Conservation (phyloP, 2,329 filamentous ascomycete species). For the Fusarium ambrosium region DNA sequence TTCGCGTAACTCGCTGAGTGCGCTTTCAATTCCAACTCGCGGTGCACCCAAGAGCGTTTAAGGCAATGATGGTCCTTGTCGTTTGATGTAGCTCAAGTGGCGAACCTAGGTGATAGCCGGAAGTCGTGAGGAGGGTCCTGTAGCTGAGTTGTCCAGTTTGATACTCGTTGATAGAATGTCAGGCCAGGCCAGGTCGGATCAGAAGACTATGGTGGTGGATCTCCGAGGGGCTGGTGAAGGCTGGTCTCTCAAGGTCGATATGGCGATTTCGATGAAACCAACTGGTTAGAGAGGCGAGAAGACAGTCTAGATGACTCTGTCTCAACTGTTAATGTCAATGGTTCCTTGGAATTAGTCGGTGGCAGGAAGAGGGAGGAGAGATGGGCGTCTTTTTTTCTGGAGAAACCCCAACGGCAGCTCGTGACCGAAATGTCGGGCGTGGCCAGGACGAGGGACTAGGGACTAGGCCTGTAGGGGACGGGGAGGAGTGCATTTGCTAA, state of each 20-base stretch:
- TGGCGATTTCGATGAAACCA: neutral
- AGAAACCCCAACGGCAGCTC: slow-evolving; percentile 38
- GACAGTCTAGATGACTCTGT: slow-evolving; percentile 10
- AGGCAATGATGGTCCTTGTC: slow-evolving; percentile 22
- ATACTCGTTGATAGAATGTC: slow-evolving; percentile 28
- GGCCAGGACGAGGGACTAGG: slow-evolving; percentile 4
- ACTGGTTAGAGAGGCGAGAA: slow-evolving; percentile 1
- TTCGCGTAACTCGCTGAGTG: slow-evolving; percentile 23
- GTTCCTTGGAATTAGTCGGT: slow-evolving; percentile 14
- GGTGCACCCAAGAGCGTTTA: slow-evolving; percentile 16
- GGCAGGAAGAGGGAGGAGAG: slow-evolving; percentile 33
- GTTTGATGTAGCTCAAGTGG: slow-evolving; percentile 18
- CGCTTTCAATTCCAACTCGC: slow-evolving; percentile 16
- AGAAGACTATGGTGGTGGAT: slow-evolving; percentile 36
- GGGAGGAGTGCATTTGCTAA: slow-evolving; percentile 37
- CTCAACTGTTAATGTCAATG: slow-evolving; percentile 16
- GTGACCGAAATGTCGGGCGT: slow-evolving; percentile 44
- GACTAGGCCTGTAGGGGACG: slow-evolving; percentile 34
- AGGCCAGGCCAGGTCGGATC: slow-evolving; percentile 36
- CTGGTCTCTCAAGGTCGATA: slow-evolving; percentile 1
- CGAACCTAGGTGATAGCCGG: slow-evolving; percentile 3
- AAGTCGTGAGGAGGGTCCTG: slow-evolving; percentile 1
- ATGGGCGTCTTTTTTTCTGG: slow-evolving; percentile 41
- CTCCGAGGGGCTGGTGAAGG: slow-evolving; percentile 14
- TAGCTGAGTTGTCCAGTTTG: slow-evolving; percentile 12